Percentiles rank a stretch among this genome's conserved stretches.
Conservation (phyloP, 768 basidiomycete species). For the Leccinum obscurum region DNA sequence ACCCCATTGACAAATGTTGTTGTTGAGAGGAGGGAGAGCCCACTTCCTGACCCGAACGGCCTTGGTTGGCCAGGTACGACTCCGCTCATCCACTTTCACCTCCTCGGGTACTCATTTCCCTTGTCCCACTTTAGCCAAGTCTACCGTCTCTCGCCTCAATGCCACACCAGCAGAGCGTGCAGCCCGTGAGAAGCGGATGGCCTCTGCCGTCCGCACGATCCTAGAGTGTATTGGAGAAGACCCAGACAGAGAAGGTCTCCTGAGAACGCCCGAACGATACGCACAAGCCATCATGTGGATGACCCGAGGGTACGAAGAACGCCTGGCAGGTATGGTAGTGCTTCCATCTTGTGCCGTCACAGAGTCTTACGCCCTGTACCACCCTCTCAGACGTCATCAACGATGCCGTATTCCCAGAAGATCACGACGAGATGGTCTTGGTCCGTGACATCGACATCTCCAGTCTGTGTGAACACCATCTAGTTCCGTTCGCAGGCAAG, state of each 20-base stretch:
- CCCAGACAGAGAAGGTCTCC: constrained; percentile 90
- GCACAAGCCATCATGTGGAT: constrained; percentile 98
- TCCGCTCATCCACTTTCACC: not conserved
- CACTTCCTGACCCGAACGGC: constrained; percentile 60
- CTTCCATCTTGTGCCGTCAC: constrained; percentile 17
- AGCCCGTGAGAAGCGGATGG: constrained; percentile 73
- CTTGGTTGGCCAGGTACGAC: constrained; percentile 89
- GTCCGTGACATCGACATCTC: constrained; percentile 97
- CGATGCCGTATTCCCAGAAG: constrained; percentile 96
- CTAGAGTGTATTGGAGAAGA: constrained; percentile 99
- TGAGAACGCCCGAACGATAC: constrained; percentile 92
- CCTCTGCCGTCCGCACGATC: constrained; percentile 83
- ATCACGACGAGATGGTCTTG: constrained; percentile 99
- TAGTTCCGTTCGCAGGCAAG: constrained; percentile 97
- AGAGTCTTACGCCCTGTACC: constrained; percentile 10
- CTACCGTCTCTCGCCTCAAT: constrained; percentile 80
- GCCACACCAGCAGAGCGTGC: constrained; percentile 73
- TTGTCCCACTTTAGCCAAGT: constrained; percentile 63
- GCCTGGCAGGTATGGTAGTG: constrained; percentile 70
- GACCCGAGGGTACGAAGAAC: constrained; percentile 98
- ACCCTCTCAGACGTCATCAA: constrained; percentile 84
- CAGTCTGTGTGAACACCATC: constrained; percentile 96
- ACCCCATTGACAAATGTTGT: constrained; percentile 50
- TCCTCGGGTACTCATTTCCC: constrained; percentile 15
- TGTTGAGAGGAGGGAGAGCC: constrained; percentile 29